Base-by-base conservation (phyloP, 129 eudicot genomes). In the Flaveria sonorensis region DNA sequence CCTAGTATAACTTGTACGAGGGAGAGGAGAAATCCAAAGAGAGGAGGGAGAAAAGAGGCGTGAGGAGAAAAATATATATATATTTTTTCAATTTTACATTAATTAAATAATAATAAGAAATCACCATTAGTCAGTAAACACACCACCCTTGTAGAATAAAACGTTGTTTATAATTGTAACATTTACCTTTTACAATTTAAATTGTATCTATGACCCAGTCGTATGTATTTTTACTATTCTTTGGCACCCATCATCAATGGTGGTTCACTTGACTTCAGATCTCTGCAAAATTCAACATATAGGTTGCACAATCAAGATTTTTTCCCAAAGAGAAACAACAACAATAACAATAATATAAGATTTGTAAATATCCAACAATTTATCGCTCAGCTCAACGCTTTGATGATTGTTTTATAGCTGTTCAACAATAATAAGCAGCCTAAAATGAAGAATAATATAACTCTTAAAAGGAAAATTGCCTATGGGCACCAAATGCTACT, bases 371-470 rank as follows among this genome's bases (percentile, higher is more conserved):
- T 24, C 72, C 55, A 64, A 4, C 39, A 75, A 50, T 36, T 36
- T 36, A 36, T 36, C 40, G 40, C 40, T 36, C 40, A 36, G 56
- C 62, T 77, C 4, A 77, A 64, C 6, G 46, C 72, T 45, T 83
- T 69, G 20, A 61, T 36, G 79, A 81, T 68, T 79, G 40, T 79
- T 82, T 89, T 84, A 81, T 83, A 73, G 66, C 82, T 80, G 79
- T 79, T 90, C 87, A 53, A 88, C 71, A 86, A 75, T 12, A 60
- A 6, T 23, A 24, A 59, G 69, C 90, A 32, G 39, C 39, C 96
- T 83, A 85, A 48, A 81, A 81, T 67, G 42, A 85, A 80, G 65
- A 80, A 73, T 40, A 71, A 67, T 82, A 81, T 62, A 59, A 55
- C 43, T 76, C 39, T 18, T 66, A 5, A 67, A 18, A 46, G 40